Base-by-base conservation (phyloP, 306 rosid species). In the Cicer arietinum region DNA sequence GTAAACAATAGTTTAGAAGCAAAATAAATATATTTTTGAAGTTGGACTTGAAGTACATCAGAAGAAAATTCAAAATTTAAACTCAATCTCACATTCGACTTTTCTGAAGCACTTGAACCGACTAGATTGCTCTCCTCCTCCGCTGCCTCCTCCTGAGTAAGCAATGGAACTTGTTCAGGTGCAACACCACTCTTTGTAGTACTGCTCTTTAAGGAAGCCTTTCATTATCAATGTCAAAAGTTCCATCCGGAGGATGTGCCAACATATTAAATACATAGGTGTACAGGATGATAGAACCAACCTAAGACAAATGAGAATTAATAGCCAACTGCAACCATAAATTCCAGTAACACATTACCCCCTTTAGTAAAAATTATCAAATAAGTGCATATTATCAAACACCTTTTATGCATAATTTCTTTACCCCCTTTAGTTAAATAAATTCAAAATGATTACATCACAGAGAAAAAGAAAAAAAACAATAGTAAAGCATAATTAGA, bases 181-280 rank as follows among this genome's bases (percentile, higher is more conserved):
- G 74, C 6, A 65, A 22, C 81, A 73, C 82, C 81, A 78, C 17
- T 71, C 65, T 71, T 77, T 6, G 54, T 10, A 41, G 62, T 6
- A 41, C 71, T 70, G 69, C 4, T 67, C 82, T 92, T 95, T 53
- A 88, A 47, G 92, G 90, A 82, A 92, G 78, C 50, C 41, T 79
- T 83, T 59, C 81, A 37, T 82, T 81, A 52, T 84, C 90, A 45
- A 88, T 71, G 80, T 95, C 90, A 85, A 92, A 95, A 70, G 92
- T 83, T 67, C 98, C 99, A 81, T 88, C 99, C 0, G 91, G 89
- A 67, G 99, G 99, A 82, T 98, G 99, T 14, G 93, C 88, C 86
- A 95, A 77, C 99, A 95, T 95, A 7, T 87, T 14, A 14, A 14
- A 14, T 14, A 14, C 16, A 14, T 14, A 14, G 16, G 16, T 14